Conservation (phyloP, 768 basidiomycete species). For the Kwoniella newhampshirensis region DNA sequence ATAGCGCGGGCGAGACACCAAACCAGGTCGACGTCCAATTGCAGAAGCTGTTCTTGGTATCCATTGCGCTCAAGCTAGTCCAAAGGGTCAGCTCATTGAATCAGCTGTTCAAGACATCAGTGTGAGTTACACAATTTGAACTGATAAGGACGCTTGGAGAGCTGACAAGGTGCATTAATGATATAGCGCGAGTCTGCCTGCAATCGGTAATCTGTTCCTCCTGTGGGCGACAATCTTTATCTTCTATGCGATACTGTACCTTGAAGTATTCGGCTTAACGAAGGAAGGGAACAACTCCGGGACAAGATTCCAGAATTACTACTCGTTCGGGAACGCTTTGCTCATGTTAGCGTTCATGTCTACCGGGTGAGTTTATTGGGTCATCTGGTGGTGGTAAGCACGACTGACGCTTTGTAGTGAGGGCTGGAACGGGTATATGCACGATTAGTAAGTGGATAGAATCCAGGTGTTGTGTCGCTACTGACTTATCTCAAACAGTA, state of each 20-base stretch:
- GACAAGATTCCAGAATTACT: constrained; percentile 71
- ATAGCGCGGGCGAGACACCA: constrained; percentile 25
- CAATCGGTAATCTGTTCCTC: constrained; percentile 76
- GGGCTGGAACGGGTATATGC: constrained; percentile 97
- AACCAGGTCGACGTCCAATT: constrained; percentile 39
- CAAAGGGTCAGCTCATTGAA: constrained; percentile 84
- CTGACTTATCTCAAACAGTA: no score
- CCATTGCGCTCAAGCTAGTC: constrained; percentile 90
- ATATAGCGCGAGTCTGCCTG: constrained; percentile 75
- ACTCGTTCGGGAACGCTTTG: constrained; percentile 71
- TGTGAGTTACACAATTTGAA: constrained; percentile 60
- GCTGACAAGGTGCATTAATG: no score
- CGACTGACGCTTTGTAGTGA: constrained; percentile 60
- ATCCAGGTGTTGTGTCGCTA: no score
- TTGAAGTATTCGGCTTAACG: constrained; percentile 88
- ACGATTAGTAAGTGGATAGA: constrained; percentile 85
- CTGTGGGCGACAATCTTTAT: constrained; percentile 88
- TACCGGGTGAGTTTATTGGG: constrained; percentile 70
- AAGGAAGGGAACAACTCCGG: constrained; percentile 71
- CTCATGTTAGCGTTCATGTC: constrained; percentile 92
- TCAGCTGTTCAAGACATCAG: constrained; percentile 92
- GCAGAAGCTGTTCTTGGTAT: constrained; percentile 74
- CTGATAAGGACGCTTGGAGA: no score
- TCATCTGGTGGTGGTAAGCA: neutral
- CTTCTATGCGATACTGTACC: constrained; percentile 82